Evolutionary conservation across 1,139 yeast species (phyloP).

Genomic region (Candida sanyaensis): DNA sequence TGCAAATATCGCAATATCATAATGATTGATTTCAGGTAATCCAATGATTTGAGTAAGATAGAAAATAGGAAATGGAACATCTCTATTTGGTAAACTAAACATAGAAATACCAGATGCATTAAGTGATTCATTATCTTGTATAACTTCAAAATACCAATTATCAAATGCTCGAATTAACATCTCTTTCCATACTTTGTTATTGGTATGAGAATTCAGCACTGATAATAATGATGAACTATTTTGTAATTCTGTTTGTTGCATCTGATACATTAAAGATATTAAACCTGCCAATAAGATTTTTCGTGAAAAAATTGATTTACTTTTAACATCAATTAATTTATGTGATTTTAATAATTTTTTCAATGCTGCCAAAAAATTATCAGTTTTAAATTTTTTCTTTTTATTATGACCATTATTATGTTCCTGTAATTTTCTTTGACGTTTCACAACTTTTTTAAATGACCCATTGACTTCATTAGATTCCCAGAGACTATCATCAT

Average conservation of each 20-base stretch:
- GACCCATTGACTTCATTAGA: slow-evolving; percentile 41
- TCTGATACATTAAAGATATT: slow-evolving; percentile 66
- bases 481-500: slow-evolving; percentile 74
- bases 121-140: slow-evolving; percentile 44
- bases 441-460: slow-evolving; percentile 39
- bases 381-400: slow-evolving; percentile 13
- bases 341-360: slow-evolving; percentile 33
- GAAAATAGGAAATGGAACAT: slow-evolving; percentile 50
- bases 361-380: slow-evolving; percentile 36
- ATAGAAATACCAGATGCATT: slow-evolving; percentile 17
- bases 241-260: slow-evolving; percentile 73
- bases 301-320: slow-evolving; percentile 50
- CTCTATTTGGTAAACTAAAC: slow-evolving; percentile 7
- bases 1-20: slow-evolving; percentile 75
- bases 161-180: slow-evolving; percentile 62
- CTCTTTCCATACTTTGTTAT: slow-evolving; percentile 57
- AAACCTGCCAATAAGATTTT: slow-evolving; percentile 71
- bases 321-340: slow-evolving; percentile 15
- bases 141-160: slow-evolving; percentile 49
- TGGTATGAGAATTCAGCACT: slow-evolving; percentile 20
- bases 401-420: neutral
- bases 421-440: slow-evolving; percentile 33
- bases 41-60: slow-evolving; percentile 76
- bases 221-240: slow-evolving; percentile 46
- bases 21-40: slow-evolving; percentile 62